Evolutionary conservation across 495 filamentous ascomycete genomes (phyloP).

Genomic region (Thozetella sp.): DNA sequence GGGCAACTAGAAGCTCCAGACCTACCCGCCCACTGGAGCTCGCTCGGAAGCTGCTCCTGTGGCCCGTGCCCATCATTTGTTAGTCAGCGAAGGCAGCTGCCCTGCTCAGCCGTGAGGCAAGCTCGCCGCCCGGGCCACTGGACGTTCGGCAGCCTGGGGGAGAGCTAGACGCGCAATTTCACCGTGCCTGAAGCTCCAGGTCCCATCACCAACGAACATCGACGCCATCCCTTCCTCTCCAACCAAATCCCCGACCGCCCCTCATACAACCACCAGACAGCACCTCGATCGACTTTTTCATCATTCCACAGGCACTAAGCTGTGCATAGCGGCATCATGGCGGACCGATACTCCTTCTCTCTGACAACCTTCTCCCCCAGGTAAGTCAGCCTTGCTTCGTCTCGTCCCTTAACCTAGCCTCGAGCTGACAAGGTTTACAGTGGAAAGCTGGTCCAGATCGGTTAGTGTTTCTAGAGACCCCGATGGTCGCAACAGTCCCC

Average conservation of each 20-base stretch:
- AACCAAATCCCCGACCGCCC: neutral
- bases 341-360: slow-evolving; percentile 99
- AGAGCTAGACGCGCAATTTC: slow-evolving; percentile 34
- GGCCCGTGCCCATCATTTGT: neutral
- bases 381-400: slow-evolving; percentile 55
- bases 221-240: neutral
- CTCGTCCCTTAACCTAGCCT: slow-evolving; percentile 9
- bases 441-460: slow-evolving; percentile 90
- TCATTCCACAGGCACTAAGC: slow-evolving; percentile 5
- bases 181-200: slow-evolving; percentile 10
- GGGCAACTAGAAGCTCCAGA: too few species aligned
- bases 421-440: slow-evolving; percentile 59
- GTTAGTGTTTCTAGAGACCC: slow-evolving; percentile 38
- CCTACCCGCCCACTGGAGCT: neutral
- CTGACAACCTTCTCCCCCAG: slow-evolving; percentile 99
- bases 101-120: neutral
- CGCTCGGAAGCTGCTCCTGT: neutral
- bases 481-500: neutral
- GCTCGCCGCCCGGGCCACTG: slow-evolving; percentile 1
- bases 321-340: slow-evolving; percentile 60
- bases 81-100: too few species aligned
- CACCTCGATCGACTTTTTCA: slow-evolving; percentile 8
- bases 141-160: neutral
- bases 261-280: neutral
- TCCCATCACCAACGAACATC: neutral